phyloP scores from a whole-genome alignment of 768 basidiomycete genomes.

The Strobilomyces echinocephalus region DNA sequence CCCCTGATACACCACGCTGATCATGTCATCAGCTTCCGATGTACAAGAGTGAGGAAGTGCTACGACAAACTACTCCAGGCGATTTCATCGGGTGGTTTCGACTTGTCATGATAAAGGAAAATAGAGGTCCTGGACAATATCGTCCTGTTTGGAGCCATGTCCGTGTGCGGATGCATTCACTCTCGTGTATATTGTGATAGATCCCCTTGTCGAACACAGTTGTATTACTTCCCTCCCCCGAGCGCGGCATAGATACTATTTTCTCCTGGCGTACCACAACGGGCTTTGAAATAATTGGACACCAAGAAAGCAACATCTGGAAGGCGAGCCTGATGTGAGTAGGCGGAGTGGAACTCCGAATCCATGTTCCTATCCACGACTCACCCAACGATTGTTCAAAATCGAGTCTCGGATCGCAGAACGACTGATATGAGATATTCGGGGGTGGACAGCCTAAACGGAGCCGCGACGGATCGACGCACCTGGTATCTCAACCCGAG shows the following conservation, averaged over 20 bases:
- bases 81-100: constrained; percentile 86
- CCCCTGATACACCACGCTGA: background rate
- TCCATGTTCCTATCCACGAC: constrained; percentile 18
- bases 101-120: constrained; percentile 60
- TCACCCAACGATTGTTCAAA: constrained; percentile 91
- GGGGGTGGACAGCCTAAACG: background rate
- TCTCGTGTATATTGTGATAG: constrained; percentile 14
- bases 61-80: constrained; percentile 79
- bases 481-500: constrained; percentile 89
- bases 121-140: background rate
- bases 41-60: constrained; percentile 56
- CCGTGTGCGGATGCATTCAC: background rate
- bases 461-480: constrained; percentile 8
- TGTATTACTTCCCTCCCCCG: constrained; percentile 21
- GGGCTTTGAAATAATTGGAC: constrained; percentile 72
- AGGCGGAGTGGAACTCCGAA: background rate
- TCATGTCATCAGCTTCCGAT: constrained; percentile 54
- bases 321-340: background rate
- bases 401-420: constrained; percentile 92
- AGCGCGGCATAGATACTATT: constrained; percentile 28
- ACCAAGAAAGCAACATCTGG: constrained; percentile 82
- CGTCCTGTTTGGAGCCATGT: background rate
- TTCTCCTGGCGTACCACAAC: constrained; percentile 34
- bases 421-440: constrained; percentile 47
- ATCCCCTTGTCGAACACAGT: background rate